phyloP scores from a whole-genome alignment of 345 rosid species.

The Barbarea vulgaris region DNA sequence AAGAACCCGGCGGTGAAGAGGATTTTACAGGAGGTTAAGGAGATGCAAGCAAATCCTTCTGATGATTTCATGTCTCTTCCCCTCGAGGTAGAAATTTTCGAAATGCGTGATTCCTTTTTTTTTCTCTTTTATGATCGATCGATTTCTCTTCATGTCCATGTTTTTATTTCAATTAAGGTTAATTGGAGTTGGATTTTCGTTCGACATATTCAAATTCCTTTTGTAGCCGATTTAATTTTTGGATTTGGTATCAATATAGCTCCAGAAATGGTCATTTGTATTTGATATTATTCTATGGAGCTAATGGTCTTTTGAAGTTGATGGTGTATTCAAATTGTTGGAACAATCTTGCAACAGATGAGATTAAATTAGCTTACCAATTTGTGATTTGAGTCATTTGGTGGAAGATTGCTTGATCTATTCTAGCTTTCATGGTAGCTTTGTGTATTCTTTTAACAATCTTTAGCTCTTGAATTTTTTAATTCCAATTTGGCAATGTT shows the following conservation, averaged over 20 bases:
- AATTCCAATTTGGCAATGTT: too few species aligned
- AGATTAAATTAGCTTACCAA: not conserved
- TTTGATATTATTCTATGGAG: too few species aligned
- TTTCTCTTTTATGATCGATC: too few species aligned
- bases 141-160: not conserved
- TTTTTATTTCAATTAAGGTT: not conserved
- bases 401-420: not conserved
- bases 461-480: too few species aligned
- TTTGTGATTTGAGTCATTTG: not conserved
- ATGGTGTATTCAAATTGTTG: not conserved
- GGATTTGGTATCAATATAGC: too few species aligned
- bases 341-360: not conserved
- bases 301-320: too few species aligned
- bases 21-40: slow-evolving; percentile 96
- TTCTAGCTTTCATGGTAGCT: not conserved
- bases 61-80: slow-evolving; percentile 99
- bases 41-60: slow-evolving; percentile 97
- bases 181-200: not conserved
- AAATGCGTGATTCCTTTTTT: too few species aligned
- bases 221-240: not conserved
- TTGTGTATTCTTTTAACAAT: not conserved
- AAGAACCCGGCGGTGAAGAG: slow-evolving; percentile 97
- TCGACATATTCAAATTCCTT: not conserved
- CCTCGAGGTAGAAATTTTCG: slow-evolving; percentile 85
- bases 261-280: too few species aligned